Conservation (phyloP, 352 stramenopile species). For the Pythium phragmiticola region DNA sequence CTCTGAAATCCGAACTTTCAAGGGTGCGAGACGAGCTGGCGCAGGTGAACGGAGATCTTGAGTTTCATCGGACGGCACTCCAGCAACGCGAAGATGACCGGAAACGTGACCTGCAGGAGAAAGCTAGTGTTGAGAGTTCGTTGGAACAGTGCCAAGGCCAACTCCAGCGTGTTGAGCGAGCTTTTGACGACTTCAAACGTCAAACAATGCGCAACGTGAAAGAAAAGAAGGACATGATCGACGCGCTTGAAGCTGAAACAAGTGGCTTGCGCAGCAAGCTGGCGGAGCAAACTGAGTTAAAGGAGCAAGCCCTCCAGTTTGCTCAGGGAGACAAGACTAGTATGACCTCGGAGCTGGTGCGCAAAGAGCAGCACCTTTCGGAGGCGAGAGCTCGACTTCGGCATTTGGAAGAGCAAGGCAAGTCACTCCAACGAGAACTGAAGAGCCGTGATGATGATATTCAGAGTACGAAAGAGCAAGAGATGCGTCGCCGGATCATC, state of each 20-base stretch:
- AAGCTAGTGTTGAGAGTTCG: slow-evolving; percentile 1
- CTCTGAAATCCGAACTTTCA: slow-evolving; percentile 8
- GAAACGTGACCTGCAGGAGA: background rate
- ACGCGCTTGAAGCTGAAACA: slow-evolving; percentile 44
- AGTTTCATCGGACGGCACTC: slow-evolving; percentile 14
- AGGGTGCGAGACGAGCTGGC: slow-evolving; percentile 14
- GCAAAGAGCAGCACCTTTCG: slow-evolving; percentile 25
- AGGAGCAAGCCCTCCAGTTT: slow-evolving; percentile 26
- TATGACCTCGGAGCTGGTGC: slow-evolving; percentile 22
- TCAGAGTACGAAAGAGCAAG: slow-evolving; percentile 4
- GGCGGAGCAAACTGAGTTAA: slow-evolving; percentile 20
- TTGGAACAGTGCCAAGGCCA: slow-evolving; percentile 28
- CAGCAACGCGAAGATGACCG: slow-evolving; percentile 16
- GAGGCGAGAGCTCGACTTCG: slow-evolving; percentile 20
- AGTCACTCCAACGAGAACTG: slow-evolving; percentile 21
- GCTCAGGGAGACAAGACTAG: slow-evolving; percentile 26
- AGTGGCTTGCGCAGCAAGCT: slow-evolving; percentile 15
- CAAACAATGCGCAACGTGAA: slow-evolving; percentile 43
- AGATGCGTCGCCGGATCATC: slow-evolving; percentile 13
- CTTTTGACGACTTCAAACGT: slow-evolving; percentile 41
- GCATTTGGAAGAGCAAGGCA: slow-evolving; percentile 26
- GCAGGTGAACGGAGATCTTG: slow-evolving; percentile 16
- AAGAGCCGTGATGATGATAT: slow-evolving; percentile 17
- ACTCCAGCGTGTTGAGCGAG: slow-evolving; percentile 26
- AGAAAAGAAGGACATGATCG: slow-evolving; percentile 43